These are phyloP conservation scores for Lipomyces lipofer DNA, from an alignment of 805 yeast genomes.

Conservation along the genomic window DNA sequence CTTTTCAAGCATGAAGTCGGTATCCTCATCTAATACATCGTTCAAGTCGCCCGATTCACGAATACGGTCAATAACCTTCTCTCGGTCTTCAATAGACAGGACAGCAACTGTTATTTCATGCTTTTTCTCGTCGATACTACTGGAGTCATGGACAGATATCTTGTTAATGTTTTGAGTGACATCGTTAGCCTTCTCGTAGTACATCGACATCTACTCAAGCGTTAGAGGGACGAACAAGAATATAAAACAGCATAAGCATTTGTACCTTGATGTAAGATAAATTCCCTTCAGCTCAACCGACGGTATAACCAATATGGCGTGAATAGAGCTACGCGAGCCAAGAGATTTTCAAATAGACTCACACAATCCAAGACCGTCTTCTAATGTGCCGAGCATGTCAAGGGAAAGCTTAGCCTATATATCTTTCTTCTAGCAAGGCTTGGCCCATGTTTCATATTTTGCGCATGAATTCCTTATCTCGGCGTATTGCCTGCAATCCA, in stretches of 20 bases:
- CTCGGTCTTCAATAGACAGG: conserved; percentile 3
- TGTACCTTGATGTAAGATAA: background rate
- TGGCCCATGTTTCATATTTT: background rate
- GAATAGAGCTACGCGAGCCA: no score
- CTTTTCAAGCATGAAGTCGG: conserved; percentile 29
- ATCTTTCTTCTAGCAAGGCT: background rate
- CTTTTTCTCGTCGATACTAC: conserved; percentile 1
- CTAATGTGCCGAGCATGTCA: background rate
- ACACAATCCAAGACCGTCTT: no score
- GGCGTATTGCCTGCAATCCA: background rate
- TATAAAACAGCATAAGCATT: background rate
- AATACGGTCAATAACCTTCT: conserved; percentile 4
- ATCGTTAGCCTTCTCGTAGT: background rate
- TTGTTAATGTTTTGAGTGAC: background rate
- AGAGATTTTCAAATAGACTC: no score
- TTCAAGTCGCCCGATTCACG: conserved; percentile 24
- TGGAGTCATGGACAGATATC: background rate
- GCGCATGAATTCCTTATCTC: background rate
- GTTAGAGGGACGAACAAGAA: background rate
- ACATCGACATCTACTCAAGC: background rate
- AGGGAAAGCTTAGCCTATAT: no score
- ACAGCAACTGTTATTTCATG: background rate
- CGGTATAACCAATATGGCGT: background rate
- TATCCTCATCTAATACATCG: conserved; percentile 38
- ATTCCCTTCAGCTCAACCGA: background rate